These are phyloP conservation scores for Sugiyamaella valdiviana DNA, from an alignment of 805 yeast species.

Conservation along the genomic window DNA sequence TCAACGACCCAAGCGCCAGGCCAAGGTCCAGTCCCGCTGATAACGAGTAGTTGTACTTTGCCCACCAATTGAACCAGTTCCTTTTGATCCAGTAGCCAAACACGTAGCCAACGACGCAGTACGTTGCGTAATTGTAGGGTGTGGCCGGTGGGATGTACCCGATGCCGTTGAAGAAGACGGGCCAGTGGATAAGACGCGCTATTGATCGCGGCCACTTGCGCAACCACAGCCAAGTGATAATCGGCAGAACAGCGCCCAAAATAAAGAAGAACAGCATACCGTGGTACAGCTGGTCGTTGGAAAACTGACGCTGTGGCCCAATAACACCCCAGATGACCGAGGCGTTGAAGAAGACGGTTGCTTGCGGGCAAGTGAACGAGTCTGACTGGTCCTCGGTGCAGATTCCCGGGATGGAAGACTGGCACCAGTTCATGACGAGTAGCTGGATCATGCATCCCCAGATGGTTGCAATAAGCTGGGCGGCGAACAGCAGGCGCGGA, in stretches of 20 bases:
- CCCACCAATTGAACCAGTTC: constrained; percentile 64
- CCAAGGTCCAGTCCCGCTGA: constrained; percentile 65
- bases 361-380: constrained; percentile 44
- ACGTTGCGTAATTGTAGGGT: constrained; percentile 57
- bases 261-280: constrained; percentile 54
- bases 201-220: constrained; percentile 37
- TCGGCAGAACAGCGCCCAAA: constrained; percentile 46
- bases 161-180: constrained; percentile 56
- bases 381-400: constrained; percentile 41
- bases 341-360: constrained; percentile 46
- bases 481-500: constrained; percentile 53
- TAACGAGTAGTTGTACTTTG: constrained; percentile 62
- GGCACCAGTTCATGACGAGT: constrained; percentile 40
- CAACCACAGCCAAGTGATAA: constrained; percentile 37
- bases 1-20: constrained; percentile 53
- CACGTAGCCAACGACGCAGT: constrained; percentile 47
- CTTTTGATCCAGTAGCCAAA: constrained; percentile 55
- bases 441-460: constrained; percentile 42
- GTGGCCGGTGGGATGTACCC: constrained; percentile 71
- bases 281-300: constrained; percentile 44
- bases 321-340: constrained; percentile 60
- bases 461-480: constrained; percentile 41
- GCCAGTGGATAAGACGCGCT: constrained; percentile 51
- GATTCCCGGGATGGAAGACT: constrained; percentile 34
- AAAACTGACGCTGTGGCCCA: constrained; percentile 57